Evolutionary conservation across 2,329 filamentous ascomycete genomes (phyloP), one percentile per base, ranked within the genome.

Genomic region (Colletotrichum sp.): DNA sequence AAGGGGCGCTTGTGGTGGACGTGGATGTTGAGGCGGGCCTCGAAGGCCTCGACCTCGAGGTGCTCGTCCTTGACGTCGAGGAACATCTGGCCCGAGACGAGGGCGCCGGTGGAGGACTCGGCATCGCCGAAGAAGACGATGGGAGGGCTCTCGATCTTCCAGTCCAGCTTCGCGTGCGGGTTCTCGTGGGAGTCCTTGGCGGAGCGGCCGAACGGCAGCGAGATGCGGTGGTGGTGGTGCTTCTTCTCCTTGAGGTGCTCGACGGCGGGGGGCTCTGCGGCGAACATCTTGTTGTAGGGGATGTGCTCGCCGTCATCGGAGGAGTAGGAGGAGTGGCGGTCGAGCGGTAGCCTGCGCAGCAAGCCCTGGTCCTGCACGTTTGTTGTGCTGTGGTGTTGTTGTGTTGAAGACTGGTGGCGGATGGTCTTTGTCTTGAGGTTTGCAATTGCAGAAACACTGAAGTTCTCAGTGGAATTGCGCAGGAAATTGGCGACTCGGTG

Each of bases 1-100:
- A 96, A 96, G 1, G 96, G 96, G 79, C 94, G 94, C 89, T 96
- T 98, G 80, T 95, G 95, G 34, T 90, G 91, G 62, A 93, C 91
- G 79, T 92, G 92, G 77, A 94, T 91, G 80, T 91, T 89, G 77
- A 99, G 90, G 71, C 88, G 90, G 85, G 97, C 94, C 65, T 91
- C 89, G 81, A 98, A 94, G 66, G 65, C 34, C 65, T 76, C 77
- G 39, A 97, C 85, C 64, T 94, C 88, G 70, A 93, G 86, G 6
- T 84, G 83, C 8, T 92, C 90, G 69, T 96, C 93, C 77, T 90
- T 90, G 80, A 98, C 91, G 52, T 92, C 88, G 71, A 99, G 85
- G 80, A 93, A 92, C 80, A 99, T 88, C 83, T 95, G 94, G 34
- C 96, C 96, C 1, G 95, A 98, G 67, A 98, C 91, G 76, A 98